Percentiles rank a stretch among this genome's conserved stretches.
Conservation (phyloP, 495 filamentous ascomycete species). For the Aspergillus carlsbadensis region DNA sequence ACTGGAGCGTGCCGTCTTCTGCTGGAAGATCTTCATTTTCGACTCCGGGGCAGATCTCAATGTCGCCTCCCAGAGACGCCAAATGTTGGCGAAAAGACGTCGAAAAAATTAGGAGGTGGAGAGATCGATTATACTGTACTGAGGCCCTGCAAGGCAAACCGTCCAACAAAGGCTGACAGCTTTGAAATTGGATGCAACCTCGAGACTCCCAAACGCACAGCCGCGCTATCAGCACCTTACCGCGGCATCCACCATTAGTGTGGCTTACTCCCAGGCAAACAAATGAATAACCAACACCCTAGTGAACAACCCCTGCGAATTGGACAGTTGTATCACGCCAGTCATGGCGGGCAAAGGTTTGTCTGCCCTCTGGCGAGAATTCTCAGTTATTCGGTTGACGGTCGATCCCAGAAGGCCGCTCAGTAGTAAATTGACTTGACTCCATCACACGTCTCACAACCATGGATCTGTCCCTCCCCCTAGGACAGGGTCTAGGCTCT, state of each 20-base stretch:
- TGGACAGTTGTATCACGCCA: neutral
- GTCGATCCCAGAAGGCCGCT: conserved; percentile 2
- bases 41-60: neutral
- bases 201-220: conserved; percentile 1
- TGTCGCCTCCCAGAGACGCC: neutral
- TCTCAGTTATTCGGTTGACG: neutral
- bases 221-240: conserved; percentile 15
- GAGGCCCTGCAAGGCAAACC: neutral
- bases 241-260: conserved; percentile 14
- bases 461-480: conserved; percentile 14
- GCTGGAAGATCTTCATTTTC: conserved; percentile 13
- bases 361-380: neutral
- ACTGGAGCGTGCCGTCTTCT: conserved; percentile 7
- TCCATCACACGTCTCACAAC: conserved; percentile 8
- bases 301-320: neutral
- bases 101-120: neutral
- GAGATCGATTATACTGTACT: neutral
- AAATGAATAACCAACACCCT: no score
- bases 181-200: conserved; percentile 17
- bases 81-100: neutral
- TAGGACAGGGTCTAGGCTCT: conserved; percentile 9
- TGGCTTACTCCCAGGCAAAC: conserved; percentile 5
- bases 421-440: neutral
- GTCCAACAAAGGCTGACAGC: conserved; percentile 2
- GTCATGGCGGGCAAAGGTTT: neutral